Evolutionary conservation across 2,329 filamentous ascomycete genomes (phyloP), one percentile per base, ranked within the genome.

Genomic region (Madurella fahalii): DNA sequence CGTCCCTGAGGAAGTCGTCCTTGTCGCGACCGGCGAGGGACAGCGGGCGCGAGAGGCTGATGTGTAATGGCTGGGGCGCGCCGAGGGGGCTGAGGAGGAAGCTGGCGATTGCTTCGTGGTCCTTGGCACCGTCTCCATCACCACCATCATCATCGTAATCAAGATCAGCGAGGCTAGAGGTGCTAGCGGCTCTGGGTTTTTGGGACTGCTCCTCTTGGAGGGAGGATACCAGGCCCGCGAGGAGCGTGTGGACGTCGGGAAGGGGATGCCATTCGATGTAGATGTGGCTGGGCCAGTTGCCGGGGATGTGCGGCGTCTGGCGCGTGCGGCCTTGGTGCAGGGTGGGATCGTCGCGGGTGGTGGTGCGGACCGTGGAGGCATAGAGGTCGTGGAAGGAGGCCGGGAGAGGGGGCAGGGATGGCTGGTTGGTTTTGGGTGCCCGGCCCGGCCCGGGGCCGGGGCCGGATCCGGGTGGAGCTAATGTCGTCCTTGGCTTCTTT

Each of bases 221-320:
- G 8, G 62, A 64, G 25, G 65, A 57, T 37, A 80, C 70, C 40
- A 82, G 70, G 5, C 60, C 57, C 15, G 65, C 67, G 53, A 89
- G 74, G 1, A 73, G 60, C 1, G 65, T 63, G 61, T 80, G 76
- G 59, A 86, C 76, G 43, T 66, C 44, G 13, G 69, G 61, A 1
- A 71, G 68, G 15, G 84, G 83, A 67, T 78, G 76, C 83, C 94
- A 99, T 74, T 97, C 93, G 53, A 96, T 77, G 69, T 95, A 97
- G 44, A 97, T 69, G 71, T 97, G 93, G 34, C 86, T 90, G 1
- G 93, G 90, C 94, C 94, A 99, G 69, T 91, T 90, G 57, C 94
- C 94, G 56, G 85, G 82, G 25, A 93, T 77, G 71, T 99, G 94
- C 20, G 93, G 92, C 47, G 84, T 88, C 54, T 86, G 81, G 41